Evolutionary conservation across 192 early-diverging fungal species (phyloP).

Genomic region (Coemansia sp.): DNA sequence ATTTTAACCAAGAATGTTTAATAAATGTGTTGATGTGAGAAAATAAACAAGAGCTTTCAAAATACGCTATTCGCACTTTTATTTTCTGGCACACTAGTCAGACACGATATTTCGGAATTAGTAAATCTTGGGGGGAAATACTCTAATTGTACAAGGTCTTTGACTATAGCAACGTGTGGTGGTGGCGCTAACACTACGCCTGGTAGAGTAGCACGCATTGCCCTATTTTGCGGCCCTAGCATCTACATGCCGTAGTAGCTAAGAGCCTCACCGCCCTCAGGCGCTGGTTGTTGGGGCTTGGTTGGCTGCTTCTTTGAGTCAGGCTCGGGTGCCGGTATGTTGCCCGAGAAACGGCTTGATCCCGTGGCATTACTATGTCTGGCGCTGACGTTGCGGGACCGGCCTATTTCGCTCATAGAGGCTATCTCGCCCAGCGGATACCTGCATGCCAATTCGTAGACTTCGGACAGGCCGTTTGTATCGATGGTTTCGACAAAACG

Average conservation of each 20-base stretch:
- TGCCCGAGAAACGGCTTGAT: conserved; percentile 15
- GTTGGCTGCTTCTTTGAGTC: neutral
- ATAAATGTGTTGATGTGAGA: neutral
- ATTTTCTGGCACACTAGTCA: neutral
- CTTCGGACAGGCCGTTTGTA: conserved; percentile 23
- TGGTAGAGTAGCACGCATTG: neutral
- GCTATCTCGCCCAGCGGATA: conserved; percentile 35
- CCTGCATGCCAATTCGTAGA: conserved; percentile 36
- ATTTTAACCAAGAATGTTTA: neutral
- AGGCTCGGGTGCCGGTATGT: conserved; percentile 9
- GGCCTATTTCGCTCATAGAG: conserved; percentile 20
- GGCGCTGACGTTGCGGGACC: conserved; percentile 9
- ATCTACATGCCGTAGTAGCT: conserved; percentile 4
- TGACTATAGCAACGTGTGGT: neutral
- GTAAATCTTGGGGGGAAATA: too few relatives aligned
- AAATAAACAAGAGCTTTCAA: too few relatives aligned
- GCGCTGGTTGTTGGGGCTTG: neutral
- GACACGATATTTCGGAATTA: too few relatives aligned
- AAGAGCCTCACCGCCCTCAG: neutral
- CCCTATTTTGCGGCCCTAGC: neutral
- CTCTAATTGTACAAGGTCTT: too few relatives aligned
- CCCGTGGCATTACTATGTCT: conserved; percentile 17
- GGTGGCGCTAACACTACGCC: neutral
- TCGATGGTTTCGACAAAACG: conserved; percentile 25
- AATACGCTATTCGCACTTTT: neutral